These are phyloP conservation scores for Passalora sequoiae DNA, from an alignment of 2,329 filamentous ascomycete species.

Conservation along the genomic window DNA sequence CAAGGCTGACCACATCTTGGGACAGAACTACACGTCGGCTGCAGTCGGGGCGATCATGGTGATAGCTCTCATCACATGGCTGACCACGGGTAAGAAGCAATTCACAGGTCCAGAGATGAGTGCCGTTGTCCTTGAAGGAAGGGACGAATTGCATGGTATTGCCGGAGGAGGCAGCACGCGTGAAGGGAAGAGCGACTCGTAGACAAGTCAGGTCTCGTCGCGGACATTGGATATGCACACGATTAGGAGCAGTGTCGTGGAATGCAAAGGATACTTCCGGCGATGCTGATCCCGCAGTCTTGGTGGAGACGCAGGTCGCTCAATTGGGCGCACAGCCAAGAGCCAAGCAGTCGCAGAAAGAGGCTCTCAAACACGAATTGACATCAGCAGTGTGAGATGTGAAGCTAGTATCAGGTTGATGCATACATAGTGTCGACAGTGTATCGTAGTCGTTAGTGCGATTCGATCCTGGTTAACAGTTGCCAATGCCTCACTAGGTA, in stretches of 20 bases:
- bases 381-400: no score
- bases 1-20: background rate
- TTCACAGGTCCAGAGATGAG: slow-evolving; percentile 46
- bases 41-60: slow-evolving; percentile 52
- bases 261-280: background rate
- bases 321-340: slow-evolving; percentile 1
- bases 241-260: no score
- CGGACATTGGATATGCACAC: no score
- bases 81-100: slow-evolving; percentile 46
- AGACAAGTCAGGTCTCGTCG: no score
- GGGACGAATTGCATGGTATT: slow-evolving; percentile 1
- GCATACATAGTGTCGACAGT: no score
- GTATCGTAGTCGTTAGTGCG: no score
- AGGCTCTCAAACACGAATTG: no score
- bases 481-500: no score
- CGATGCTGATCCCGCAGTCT: background rate
- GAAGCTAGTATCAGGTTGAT: no score
- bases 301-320: background rate
- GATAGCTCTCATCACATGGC: slow-evolving; percentile 48
- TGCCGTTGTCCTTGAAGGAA: slow-evolving; percentile 5
- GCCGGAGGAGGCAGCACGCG: slow-evolving; percentile 13
- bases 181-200: no score
- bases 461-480: no score
- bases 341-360: no score
- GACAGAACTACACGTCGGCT: slow-evolving; percentile 50